phyloP scores from a whole-genome alignment of 2,329 filamentous ascomycete genomes.

The Phyllachora maydis region DNA sequence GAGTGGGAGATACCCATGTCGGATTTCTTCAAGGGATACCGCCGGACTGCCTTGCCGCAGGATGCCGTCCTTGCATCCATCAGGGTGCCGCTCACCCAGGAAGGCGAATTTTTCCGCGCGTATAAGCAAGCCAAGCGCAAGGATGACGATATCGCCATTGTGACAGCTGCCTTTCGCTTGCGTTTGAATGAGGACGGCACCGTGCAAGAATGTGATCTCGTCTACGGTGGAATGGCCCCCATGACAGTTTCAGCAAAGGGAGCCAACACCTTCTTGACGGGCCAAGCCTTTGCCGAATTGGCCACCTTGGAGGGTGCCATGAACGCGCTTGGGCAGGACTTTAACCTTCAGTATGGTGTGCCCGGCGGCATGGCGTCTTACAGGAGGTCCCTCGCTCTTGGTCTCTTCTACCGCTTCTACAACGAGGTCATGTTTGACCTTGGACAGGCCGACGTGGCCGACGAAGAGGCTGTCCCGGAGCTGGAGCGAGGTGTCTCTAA shows the following conservation, averaged over 20 bases:
- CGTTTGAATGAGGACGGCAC: slow-evolving; percentile 45
- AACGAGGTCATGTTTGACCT: slow-evolving; percentile 61
- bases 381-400: slow-evolving; percentile 69
- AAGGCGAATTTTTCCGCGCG: slow-evolving; percentile 65
- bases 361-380: slow-evolving; percentile 97
- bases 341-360: slow-evolving; percentile 73
- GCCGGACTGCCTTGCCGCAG: slow-evolving; percentile 58
- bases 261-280: slow-evolving; percentile 51
- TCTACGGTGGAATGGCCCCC: slow-evolving; percentile 91
- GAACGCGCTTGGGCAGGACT: slow-evolving; percentile 75
- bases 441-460: slow-evolving; percentile 23
- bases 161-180: slow-evolving; percentile 69
- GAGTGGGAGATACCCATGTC: slow-evolving; percentile 80
- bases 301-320: slow-evolving; percentile 77
- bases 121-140: slow-evolving; percentile 97
- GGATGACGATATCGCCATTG: slow-evolving; percentile 96
- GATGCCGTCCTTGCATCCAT: slow-evolving; percentile 76
- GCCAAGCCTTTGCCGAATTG: slow-evolving; percentile 61
- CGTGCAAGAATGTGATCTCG: slow-evolving; percentile 57
- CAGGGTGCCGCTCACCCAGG: slow-evolving; percentile 56
- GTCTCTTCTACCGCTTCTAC: slow-evolving; percentile 96
- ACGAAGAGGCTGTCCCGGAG: slow-evolving; percentile 60
- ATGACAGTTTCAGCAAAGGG: slow-evolving; percentile 74
- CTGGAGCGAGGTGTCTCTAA: slow-evolving; percentile 69
- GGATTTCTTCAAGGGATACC: slow-evolving; percentile 81